Evolutionary conservation across 345 rosid genomes (phyloP), one percentile per base, ranked within the genome.

Genomic region (Garcia nutans): DNA sequence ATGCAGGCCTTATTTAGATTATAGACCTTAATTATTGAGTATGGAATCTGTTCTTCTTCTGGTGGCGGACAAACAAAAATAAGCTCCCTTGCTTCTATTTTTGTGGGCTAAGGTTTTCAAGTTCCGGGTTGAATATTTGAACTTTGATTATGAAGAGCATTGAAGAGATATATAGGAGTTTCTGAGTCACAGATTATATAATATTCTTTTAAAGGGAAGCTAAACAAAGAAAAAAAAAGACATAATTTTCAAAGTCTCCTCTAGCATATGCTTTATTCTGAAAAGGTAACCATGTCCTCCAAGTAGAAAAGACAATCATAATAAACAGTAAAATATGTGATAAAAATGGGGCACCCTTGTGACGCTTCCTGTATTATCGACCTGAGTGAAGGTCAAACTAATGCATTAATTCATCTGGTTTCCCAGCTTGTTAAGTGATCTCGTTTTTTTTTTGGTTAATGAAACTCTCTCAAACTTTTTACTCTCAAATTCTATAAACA

Each of bases 31-130:
- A 76, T 72, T 23, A 71, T 77, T 64, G 54, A 74, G 37, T 56
- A 19, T 24, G 77, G 81, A 81, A 78, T 74, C 78, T 79, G 63
- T 28, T 76, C 77, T 57, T 67, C 63, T 65, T 76, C 31, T 65
- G 75, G 81, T 76, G 77, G 77, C 77, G 47, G 87, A 75, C 79
- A 81, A 78, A 10, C 68, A 61, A 52, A 72, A 58, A 41, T 45
- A 10, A 61, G 26, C 60, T 57, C 70, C 45, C 54, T 66, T 59
- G 56, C 26, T 24, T 23, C 9, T 56, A 26, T 17, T 50, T 50
- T 26, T 67, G 67, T 66, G 59, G 72, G 59, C 54, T 26, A 60
- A 16, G 58, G 65, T 26, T 61, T 61, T 72, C 66, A n/a, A 23
- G 66, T 24, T 17, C 47, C 47, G 56, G 44, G 57, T 60, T 37